Percentiles rank a stretch among this genome's conserved stretches.
Conservation (phyloP, 2,329 filamentous ascomycete species). For the Hymenoscyphus fructigenus region DNA sequence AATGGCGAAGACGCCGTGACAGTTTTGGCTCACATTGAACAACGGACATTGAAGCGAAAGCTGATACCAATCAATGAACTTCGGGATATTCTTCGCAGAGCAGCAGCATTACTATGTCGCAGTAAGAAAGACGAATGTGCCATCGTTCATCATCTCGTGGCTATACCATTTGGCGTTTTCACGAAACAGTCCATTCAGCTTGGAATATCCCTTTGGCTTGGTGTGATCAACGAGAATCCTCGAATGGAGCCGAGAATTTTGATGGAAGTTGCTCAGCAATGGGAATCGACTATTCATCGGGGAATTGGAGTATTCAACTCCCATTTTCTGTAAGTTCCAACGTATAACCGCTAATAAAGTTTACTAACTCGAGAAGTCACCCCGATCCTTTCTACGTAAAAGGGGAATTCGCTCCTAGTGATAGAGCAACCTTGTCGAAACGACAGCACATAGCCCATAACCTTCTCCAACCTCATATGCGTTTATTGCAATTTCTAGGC, state of each 20-base stretch:
- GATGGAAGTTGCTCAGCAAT: constrained; percentile 83
- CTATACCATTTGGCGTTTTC: constrained; percentile 89
- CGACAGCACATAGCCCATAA: constrained; percentile 79
- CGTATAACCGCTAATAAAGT: constrained; percentile 34
- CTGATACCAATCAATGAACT: constrained; percentile 71
- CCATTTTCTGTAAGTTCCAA: constrained; percentile 56
- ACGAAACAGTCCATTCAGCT: constrained; percentile 94
- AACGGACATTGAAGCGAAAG: constrained; percentile 66
- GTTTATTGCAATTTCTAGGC: constrained; percentile 81
- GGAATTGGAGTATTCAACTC: constrained; percentile 79
- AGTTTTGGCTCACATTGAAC: constrained; percentile 71
- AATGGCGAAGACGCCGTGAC: constrained; percentile 60
- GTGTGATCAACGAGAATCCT: constrained; percentile 94
- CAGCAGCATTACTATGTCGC: constrained; percentile 82
- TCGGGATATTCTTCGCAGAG: constrained; percentile 77
- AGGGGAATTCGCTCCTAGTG: constrained; percentile 90
- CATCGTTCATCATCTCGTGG: constrained; percentile 83
- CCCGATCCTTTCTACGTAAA: constrained; percentile 87
- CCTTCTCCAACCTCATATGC: constrained; percentile 80
- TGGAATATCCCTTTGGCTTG: constrained; percentile 93
- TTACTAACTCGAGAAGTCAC: constrained; percentile 47
- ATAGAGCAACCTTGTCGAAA: constrained; percentile 71
- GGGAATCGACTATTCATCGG: constrained; percentile 79
- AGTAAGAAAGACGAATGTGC: constrained; percentile 72
- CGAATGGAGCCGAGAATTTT: constrained; percentile 82